A percentile compares a stretch with the other conserved stretches of the same genome.
These are phyloP conservation scores for Cynanchum wilfordii DNA, from an alignment of 257 asterid species.

Conservation along the genomic window DNA sequence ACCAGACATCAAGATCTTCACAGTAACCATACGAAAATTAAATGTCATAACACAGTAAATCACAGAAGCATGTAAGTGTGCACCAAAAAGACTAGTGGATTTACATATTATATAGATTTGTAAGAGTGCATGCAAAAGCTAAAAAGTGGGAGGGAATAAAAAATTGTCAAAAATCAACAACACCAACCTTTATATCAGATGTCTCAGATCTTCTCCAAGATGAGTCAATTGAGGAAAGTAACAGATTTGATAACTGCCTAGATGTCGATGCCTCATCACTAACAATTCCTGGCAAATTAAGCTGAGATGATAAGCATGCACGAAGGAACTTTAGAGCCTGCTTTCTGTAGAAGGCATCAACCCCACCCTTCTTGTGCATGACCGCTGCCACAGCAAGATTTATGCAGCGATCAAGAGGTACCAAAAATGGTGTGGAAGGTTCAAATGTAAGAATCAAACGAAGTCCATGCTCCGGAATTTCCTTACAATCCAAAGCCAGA, in stretches of 20 bases:
- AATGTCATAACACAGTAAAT: background rate
- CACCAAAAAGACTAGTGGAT: background rate
- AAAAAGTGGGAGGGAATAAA: background rate
- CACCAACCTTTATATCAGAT: conserved; percentile 80
- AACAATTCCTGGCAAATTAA: conserved; percentile 88
- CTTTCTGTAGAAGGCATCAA: conserved; percentile 78
- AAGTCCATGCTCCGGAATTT: conserved; percentile 98
- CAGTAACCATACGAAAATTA: background rate
- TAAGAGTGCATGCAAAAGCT: background rate
- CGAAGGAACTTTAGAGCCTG: conserved; percentile 92
- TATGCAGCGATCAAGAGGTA: conserved; percentile 95
- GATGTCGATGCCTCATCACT: conserved; percentile 66
- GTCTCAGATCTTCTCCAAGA: conserved; percentile 86
- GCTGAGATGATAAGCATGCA: conserved; percentile 94
- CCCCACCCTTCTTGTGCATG: conserved; percentile 63
- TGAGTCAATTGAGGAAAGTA: conserved; percentile 79
- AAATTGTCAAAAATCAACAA: background rate
- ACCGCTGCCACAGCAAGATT: conserved; percentile 96
- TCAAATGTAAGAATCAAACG: conserved; percentile 94
- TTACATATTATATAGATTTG: background rate
- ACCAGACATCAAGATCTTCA: background rate
- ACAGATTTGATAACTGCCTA: conserved; percentile 58
- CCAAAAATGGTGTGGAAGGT: conserved; percentile 95
- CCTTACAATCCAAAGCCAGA: conserved; percentile 96
- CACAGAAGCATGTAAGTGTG: background rate